Conservation (phyloP, 1,284 basidiomycete genomes). For the Fomitopsis pinicola region DNA sequence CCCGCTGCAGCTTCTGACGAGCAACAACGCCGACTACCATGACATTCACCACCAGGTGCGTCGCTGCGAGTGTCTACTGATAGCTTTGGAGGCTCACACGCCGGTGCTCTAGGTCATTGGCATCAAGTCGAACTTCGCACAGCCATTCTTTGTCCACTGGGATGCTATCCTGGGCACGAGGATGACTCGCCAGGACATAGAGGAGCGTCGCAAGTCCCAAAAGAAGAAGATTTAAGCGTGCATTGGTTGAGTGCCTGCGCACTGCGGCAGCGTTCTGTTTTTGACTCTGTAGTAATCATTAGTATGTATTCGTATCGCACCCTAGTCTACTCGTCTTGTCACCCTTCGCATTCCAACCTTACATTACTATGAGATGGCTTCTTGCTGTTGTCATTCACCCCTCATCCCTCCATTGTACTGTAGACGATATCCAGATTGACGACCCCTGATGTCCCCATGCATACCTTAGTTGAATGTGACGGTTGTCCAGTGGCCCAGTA, state of each 20-base stretch:
- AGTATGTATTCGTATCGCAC: neutral
- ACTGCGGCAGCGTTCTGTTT: neutral
- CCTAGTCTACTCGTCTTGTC: neutral
- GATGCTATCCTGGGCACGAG: conserved; percentile 77
- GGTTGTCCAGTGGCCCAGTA: neutral
- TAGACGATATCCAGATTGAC: neutral
- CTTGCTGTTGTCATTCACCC: neutral
- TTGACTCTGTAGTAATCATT: neutral
- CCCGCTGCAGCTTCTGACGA: conserved; percentile 81
- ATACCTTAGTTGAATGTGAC: neutral
- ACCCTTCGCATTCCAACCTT: neutral
- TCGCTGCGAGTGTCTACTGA: neutral
- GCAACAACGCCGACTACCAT: conserved; percentile 98
- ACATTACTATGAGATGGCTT: neutral
- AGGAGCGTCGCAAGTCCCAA: conserved; percentile 34
- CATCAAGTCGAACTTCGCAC: conserved; percentile 95
- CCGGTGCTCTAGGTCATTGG: conserved; percentile 62
- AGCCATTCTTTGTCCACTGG: conserved; percentile 93
- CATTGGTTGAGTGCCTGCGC: neutral
- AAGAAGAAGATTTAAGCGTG: conserved; percentile 6
- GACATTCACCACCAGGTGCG: conserved; percentile 94
- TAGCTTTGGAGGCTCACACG: neutral
- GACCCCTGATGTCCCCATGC: neutral
- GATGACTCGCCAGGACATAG: conserved; percentile 71
- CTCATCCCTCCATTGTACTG: neutral